phyloP scores from a whole-genome alignment of 2,329 filamentous ascomycete species.

The Grosmannia huntii region DNA sequence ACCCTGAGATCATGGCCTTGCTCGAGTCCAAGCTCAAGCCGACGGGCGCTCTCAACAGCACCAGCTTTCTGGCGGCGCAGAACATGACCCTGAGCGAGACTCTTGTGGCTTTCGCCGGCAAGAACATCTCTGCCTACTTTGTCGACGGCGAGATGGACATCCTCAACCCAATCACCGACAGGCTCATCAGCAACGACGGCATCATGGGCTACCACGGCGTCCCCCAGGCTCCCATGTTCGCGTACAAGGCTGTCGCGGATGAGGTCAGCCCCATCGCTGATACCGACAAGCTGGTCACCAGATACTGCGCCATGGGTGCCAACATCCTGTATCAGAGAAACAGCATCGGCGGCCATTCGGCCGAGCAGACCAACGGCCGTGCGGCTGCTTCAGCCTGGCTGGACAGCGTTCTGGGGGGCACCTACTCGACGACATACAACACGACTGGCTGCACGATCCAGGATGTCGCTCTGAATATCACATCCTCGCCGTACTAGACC shows the following conservation, averaged over 20 bases:
- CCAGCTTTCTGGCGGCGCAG: slow-evolving; percentile 19
- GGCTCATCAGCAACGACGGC: slow-evolving; percentile 19
- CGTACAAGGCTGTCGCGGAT: slow-evolving; percentile 33
- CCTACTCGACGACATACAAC: slow-evolving; percentile 3
- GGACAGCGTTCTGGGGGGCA: slow-evolving; percentile 10
- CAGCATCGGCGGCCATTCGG: slow-evolving; percentile 24
- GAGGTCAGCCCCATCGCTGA: slow-evolving; percentile 27
- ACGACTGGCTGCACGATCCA: slow-evolving; percentile 8
- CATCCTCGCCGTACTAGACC: slow-evolving; percentile 2
- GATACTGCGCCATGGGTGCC: slow-evolving; percentile 24
- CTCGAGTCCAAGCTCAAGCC: slow-evolving; percentile 17
- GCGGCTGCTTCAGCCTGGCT: slow-evolving; percentile 14
- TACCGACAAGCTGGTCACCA: slow-evolving; percentile 12
- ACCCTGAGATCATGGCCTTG: slow-evolving; percentile 17
- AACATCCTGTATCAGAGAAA: slow-evolving; percentile 32
- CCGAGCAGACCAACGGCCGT: slow-evolving; percentile 17
- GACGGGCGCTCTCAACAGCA: slow-evolving; percentile 20
- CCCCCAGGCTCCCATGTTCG: slow-evolving; percentile 30
- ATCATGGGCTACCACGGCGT: slow-evolving; percentile 24
- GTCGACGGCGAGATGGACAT: slow-evolving; percentile 19
- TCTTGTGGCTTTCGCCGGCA: slow-evolving; percentile 17
- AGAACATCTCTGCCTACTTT: slow-evolving; percentile 29
- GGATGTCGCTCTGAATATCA: slow-evolving; percentile 6
- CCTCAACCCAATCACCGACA: slow-evolving; percentile 12
- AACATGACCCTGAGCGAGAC: slow-evolving; percentile 17